A percentile compares a stretch with the other conserved stretches of the same genome.
Conservation (phyloP, 2,329 filamentous ascomycete species). For the Claviceps sp. region DNA sequence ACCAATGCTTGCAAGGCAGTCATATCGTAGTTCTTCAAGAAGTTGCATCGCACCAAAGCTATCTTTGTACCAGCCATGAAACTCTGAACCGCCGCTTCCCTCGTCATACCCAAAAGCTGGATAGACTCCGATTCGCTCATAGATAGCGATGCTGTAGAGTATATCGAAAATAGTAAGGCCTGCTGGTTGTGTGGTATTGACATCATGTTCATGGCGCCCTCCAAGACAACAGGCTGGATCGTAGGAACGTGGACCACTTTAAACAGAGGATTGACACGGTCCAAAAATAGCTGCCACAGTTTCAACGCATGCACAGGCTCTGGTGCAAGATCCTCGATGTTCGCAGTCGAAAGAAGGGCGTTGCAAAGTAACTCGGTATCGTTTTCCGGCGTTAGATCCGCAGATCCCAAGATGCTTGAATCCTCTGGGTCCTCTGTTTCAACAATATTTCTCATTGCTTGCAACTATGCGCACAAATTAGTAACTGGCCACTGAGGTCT, state of each 20-base stretch:
- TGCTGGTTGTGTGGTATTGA: constrained; percentile 44
- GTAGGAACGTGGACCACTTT: constrained; percentile 62
- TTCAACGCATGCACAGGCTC: constrained; percentile 51
- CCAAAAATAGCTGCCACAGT: constrained; percentile 62
- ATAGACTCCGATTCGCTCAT: constrained; percentile 42
- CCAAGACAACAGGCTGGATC: constrained; percentile 49
- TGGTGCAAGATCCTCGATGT: constrained; percentile 44
- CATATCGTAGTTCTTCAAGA: constrained; percentile 45
- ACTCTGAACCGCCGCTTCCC: constrained; percentile 34
- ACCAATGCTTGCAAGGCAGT: constrained; percentile 45
- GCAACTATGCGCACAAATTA: constrained; percentile 26
- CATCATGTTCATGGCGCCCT: constrained; percentile 43
- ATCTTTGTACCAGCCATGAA: constrained; percentile 39
- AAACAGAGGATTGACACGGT: constrained; percentile 60
- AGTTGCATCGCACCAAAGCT: constrained; percentile 37
- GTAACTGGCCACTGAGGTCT: neutral
- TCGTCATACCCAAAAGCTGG: constrained; percentile 35
- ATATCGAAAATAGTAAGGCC: constrained; percentile 52
- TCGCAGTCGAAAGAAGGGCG: constrained; percentile 25
- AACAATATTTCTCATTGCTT: constrained; percentile 45
- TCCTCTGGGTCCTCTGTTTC: constrained; percentile 36
- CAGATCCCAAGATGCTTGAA: constrained; percentile 33
- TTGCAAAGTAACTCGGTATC: constrained; percentile 36
- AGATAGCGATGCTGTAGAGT: constrained; percentile 44
- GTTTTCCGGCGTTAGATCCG: constrained; percentile 36